Evolutionary conservation across 768 basidiomycete genomes (phyloP).

Genomic region (Xanthoconium purpureum): DNA sequence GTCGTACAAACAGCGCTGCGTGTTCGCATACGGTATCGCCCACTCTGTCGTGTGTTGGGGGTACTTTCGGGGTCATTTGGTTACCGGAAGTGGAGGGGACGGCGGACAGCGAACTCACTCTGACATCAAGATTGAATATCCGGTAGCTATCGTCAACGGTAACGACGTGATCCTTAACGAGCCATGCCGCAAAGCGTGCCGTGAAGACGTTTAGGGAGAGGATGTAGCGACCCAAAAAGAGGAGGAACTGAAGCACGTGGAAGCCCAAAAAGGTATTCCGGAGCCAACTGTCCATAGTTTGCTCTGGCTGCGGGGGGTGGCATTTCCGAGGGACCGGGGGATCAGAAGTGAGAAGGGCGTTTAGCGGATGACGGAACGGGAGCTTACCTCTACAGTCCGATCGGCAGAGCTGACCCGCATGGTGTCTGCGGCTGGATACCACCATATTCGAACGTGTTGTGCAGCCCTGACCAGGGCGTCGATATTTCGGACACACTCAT

Average conservation of each 20-base stretch:
- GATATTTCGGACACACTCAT: conserved; percentile 55
- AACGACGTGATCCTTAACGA: conserved; percentile 51
- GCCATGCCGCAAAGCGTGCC: conserved; percentile 65
- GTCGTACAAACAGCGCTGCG: conserved; percentile 65
- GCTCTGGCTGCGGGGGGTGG: conserved; percentile 42
- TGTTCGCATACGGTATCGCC: conserved; percentile 75
- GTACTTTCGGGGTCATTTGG: conserved; percentile 40
- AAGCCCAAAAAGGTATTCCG: conserved; percentile 71
- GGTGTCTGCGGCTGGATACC: conserved; percentile 79
- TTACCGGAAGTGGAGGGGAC: conserved; percentile 1
- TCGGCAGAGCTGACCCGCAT: conserved; percentile 72
- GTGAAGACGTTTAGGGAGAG: conserved; percentile 60
- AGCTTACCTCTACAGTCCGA: conserved; percentile 72
- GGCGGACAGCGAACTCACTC: conserved; percentile 52
- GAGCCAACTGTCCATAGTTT: conserved; percentile 56
- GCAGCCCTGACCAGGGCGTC: conserved; percentile 57
- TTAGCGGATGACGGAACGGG: conserved; percentile 13
- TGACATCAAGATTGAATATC: conserved; percentile 92
- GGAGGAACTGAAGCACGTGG: conserved; percentile 79
- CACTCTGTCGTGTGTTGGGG: conserved; percentile 95
- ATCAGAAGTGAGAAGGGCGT: conserved; percentile 7
- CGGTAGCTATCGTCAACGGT: conserved; percentile 75
- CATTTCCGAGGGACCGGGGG: conserved; percentile 7
- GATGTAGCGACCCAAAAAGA: conserved; percentile 73
- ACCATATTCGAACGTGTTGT: conserved; percentile 92